Evolutionary conservation across 352 stramenopile species (phyloP), one percentile per base, ranked within the genome.

Genomic region (Phytophthora parvispora): DNA sequence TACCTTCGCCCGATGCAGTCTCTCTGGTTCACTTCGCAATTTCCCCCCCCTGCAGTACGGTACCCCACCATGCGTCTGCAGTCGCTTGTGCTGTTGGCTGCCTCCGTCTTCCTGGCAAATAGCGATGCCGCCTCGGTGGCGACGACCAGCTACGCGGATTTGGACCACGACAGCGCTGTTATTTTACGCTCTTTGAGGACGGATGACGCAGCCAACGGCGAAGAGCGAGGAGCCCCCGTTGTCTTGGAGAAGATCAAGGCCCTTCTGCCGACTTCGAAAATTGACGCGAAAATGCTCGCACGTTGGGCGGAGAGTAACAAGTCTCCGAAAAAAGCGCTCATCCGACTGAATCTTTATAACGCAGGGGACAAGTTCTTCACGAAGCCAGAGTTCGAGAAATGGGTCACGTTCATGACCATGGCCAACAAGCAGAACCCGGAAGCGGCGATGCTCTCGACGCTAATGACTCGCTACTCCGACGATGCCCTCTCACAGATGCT

Each of bases 251-350:
- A 63, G 42, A 15, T 3, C 12, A 63, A 63, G 9, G 18, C 45
- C 20, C 6, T 32, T 8, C 6, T 63, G 3, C 3, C 38, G 10
- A 9, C 56, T 27, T 28, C 42, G n/a, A 63, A 63, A 13, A 8
- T 54, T 6, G n/a, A 40, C 12, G 15, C 32, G 1, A 55, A 55
- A 15, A 54, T 29, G 15, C 42, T 63, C 28, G 20, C 45, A 16
- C 40, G 55, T 27, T 63, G 56, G 42, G 42, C 24, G 2, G n/a
- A 29, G n/a, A 48, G 55, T n/a, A 53, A 63, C 4, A 63, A 63
- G 28, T 34, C 40, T 7, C 29, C 56, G 2, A 45, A 47, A 20
- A 10, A 55, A 15, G 42, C 56, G 13, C 56, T 63, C 42, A 36
- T 8, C 2, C 56, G 29, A 3, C 34, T 63, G 12, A 47, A 47